phyloP scores from a whole-genome alignment of 2,329 filamentous ascomycete genomes.

The Sporothrix globosa region DNA sequence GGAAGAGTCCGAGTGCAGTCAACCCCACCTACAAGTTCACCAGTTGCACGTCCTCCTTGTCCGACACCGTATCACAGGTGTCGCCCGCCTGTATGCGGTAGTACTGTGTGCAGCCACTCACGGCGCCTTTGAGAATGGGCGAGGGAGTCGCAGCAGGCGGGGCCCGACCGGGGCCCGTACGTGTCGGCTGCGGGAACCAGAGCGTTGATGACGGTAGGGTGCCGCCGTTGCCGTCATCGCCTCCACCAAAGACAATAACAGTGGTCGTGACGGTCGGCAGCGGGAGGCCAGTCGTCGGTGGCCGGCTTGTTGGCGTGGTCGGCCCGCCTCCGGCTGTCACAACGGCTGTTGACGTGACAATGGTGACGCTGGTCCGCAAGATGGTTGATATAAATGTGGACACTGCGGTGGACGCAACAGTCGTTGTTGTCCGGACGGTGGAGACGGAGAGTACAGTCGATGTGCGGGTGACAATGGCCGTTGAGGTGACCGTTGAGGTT shows the following conservation, averaged over 20 bases:
- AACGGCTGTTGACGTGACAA: not conserved
- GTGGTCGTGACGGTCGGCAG: constrained; percentile 11
- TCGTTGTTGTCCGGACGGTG: not conserved
- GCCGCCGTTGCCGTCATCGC: not conserved
- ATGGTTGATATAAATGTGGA: not conserved
- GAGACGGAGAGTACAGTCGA: not conserved
- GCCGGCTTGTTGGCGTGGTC: not conserved
- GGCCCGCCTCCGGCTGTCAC: not conserved
- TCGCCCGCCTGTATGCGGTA: constrained; percentile 21
- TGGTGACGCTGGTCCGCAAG: not conserved
- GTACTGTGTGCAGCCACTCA: not conserved
- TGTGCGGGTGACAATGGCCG: not conserved
- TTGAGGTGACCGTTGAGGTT: not conserved
- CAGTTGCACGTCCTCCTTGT: not conserved
- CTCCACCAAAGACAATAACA: not conserved
- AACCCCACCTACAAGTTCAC: constrained; percentile 17
- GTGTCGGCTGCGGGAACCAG: constrained; percentile 19
- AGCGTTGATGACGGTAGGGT: not conserved
- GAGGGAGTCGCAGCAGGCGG: not conserved
- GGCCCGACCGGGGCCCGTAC: not conserved
- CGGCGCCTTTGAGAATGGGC: constrained; percentile 8
- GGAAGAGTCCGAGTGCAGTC: not conserved
- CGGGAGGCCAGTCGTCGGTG: not conserved
- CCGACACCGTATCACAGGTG: constrained; percentile 19
- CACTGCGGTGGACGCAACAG: not conserved